phyloP scores from a whole-genome alignment of 352 stramenopile genomes.

The Phytopythium vexans region DNA sequence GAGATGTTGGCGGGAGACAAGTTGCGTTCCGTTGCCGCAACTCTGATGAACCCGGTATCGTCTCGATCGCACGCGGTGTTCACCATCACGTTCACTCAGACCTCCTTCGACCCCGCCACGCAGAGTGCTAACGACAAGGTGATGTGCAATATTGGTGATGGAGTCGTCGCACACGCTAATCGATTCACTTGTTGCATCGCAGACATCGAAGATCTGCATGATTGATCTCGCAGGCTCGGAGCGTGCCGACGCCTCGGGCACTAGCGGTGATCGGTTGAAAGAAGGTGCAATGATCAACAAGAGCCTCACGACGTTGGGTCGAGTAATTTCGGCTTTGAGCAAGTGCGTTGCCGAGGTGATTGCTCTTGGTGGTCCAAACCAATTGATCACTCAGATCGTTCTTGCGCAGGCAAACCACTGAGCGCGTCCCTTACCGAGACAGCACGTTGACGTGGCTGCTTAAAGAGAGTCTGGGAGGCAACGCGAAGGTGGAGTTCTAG shows the following conservation, averaged over 20 bases:
- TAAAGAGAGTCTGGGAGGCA: conserved; percentile 82
- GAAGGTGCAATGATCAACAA: conserved; percentile 93
- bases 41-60: conserved; percentile 96
- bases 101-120: conserved; percentile 54
- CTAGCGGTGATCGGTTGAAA: conserved; percentile 86
- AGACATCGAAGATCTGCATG: conserved; percentile 87
- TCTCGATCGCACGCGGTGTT: conserved; percentile 97
- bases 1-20: conserved; percentile 91
- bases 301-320: conserved; percentile 85
- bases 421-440: conserved; percentile 83
- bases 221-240: conserved; percentile 85
- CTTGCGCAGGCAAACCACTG: conserved; percentile 24
- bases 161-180: neutral
- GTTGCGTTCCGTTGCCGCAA: conserved; percentile 92
- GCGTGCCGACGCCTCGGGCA: conserved; percentile 73
- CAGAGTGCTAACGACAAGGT: conserved; percentile 71
- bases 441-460: conserved; percentile 85
- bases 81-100: conserved; percentile 91
- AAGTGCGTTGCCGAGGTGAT: conserved; percentile 27
- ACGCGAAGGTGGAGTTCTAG: conserved; percentile 29
- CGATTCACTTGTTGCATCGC: neutral
- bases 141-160: neutral
- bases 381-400: neutral
- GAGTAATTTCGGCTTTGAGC: conserved; percentile 85
- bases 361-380: neutral